Evolutionary conservation across 306 rosid species (phyloP), one percentile per base, ranked within the genome.

Genomic region (Comarum palustre): DNA sequence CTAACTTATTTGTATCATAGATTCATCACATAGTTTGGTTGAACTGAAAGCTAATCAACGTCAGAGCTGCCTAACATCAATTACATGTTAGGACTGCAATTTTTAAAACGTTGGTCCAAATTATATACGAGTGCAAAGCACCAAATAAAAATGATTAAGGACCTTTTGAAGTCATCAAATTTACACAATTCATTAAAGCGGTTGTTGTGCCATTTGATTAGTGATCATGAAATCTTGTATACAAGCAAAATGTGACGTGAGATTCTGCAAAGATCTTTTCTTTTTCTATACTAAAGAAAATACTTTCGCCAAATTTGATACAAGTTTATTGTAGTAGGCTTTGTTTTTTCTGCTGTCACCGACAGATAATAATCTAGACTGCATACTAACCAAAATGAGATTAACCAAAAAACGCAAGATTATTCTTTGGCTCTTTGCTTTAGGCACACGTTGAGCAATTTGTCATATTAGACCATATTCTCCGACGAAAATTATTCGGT

Each of bases 1-100:
- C 36, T 25, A 54, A 57, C 16, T 57, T 11, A 3, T 12, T 4
- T 4, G 5, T 13, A 22, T 12, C 36, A 13, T 11, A 45, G 13
- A 45, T 58, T 27, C 64, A 58, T 58, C 38, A 4, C 39, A 58
- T n/a, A 20, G 24, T 68, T 85, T 72, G 75, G 79, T 81, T 78
- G 69, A 77, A 85, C 75, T 14, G 66, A 77, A 82, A 77, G 82
- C 63, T 74, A 80, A 66, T 17, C 73, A 51, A 46, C 45, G 73
- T 39, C 46, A 61, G 64, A 60, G 68, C 77, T 47, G 73, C 73
- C 76, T 48, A 76, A 48, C 59, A 73, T 76, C 76, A 77, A 76
- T 58, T 41, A 25, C 36, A 47, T 27, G 74, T 84, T 75, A 86
- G 81, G 69, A 72, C 68, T 42, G 32, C 4, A 71, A 74, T 43